Percentiles rank a stretch among this genome's conserved stretches.
These are phyloP conservation scores for Hemileia vastatrix DNA, from an alignment of 1,284 basidiomycete genomes.

Conservation along the genomic window DNA sequence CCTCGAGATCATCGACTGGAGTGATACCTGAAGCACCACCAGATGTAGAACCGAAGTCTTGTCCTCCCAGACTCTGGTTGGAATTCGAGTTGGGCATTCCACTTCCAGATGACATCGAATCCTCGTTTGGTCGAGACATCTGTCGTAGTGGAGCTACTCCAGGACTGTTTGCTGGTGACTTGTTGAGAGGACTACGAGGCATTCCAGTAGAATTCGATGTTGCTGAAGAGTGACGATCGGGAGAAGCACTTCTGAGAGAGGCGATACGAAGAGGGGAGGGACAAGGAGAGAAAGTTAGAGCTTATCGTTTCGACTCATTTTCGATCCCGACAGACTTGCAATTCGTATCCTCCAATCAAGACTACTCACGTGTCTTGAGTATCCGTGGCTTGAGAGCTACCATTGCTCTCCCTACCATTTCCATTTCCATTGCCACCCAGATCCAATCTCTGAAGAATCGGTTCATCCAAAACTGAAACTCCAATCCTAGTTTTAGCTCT, in stretches of 20 bases:
- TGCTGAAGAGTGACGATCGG: background rate
- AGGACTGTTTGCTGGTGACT: background rate
- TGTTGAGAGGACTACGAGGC: background rate
- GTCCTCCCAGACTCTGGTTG: background rate
- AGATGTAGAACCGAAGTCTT: background rate
- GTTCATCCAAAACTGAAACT: background rate
- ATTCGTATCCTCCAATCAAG: background rate
- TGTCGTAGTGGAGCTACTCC: background rate
- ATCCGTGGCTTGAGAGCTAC: background rate
- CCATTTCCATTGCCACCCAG: background rate
- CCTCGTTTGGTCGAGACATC: background rate
- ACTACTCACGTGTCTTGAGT: background rate
- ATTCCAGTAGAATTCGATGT: background rate
- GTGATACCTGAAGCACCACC: background rate
- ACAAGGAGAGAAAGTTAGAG: too few relatives aligned
- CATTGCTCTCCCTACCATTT: background rate
- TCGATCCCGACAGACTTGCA: too few relatives aligned
- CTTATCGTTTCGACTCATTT: too few relatives aligned
- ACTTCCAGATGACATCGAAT: background rate
- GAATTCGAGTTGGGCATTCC: background rate
- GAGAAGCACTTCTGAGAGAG: background rate
- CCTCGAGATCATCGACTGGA: slow-evolving; percentile 58
- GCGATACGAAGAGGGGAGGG: background rate
- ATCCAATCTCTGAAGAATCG: background rate
- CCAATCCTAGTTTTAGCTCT: slow-evolving; percentile 43